Percentiles rank a stretch among this genome's conserved stretches.
Conservation (phyloP, 148 eudicot genomes). For the Persicaria tinctoria region DNA sequence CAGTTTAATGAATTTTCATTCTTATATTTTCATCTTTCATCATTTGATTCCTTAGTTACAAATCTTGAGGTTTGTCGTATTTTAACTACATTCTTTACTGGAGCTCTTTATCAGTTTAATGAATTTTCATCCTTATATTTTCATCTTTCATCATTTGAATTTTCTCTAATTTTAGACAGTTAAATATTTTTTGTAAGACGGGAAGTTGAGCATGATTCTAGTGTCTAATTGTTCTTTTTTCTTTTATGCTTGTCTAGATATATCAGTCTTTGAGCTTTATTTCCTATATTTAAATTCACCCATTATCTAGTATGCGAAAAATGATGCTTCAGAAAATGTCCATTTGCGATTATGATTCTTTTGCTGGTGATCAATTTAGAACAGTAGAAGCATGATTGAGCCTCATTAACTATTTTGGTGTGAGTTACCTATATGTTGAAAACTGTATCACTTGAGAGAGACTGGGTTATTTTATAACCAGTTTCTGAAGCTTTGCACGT, state of each 20-base stretch:
- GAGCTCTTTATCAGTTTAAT: neutral
- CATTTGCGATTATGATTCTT: neutral
- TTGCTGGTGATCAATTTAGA: neutral
- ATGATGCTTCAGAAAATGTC: neutral
- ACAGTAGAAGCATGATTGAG: constrained; percentile 7
- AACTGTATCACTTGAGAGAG: neutral
- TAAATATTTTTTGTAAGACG: neutral
- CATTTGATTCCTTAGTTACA: constrained; percentile 61
- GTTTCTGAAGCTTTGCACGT: neutral
- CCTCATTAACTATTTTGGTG: neutral
- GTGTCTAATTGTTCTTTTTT: neutral
- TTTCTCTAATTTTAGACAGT: neutral
- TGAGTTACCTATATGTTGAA: neutral
- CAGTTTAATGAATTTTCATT: neutral
- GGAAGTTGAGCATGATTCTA: neutral
- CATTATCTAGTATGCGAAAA: neutral
- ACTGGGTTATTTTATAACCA: neutral
- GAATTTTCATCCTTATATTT: neutral
- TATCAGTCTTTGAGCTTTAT: neutral
- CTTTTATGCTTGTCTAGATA: neutral
- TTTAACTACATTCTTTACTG: neutral
- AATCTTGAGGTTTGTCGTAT: constrained; percentile 72
- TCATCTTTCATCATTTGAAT: neutral
- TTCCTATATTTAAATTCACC: neutral
- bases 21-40: neutral